A percentile compares a stretch with the other conserved stretches of the same genome.
These are phyloP conservation scores for Antitrichia curtipendula DNA, from an alignment of 225 moss, liverwort and hornwort species.

Conservation along the genomic window DNA sequence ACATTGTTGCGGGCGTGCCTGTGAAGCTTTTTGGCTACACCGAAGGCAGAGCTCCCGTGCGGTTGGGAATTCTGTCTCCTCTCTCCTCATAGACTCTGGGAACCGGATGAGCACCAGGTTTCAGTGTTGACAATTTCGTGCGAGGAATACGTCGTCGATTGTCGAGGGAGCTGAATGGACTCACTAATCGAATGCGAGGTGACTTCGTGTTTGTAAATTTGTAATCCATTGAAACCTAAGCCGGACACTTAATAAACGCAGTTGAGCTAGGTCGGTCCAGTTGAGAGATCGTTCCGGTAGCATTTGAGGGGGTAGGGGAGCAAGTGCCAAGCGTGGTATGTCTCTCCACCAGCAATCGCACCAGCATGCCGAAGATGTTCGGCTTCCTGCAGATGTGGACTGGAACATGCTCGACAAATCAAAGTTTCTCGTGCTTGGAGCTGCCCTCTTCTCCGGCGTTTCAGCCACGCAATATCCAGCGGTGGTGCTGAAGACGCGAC, in stretches of 20 bases:
- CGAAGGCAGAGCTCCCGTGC: constrained; percentile 47
- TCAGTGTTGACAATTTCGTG: background rate
- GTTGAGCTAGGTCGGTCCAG: background rate
- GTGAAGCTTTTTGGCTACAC: constrained; percentile 35
- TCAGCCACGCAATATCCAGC: constrained; percentile 47
- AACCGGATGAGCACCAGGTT: background rate
- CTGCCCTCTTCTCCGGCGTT: constrained; percentile 47
- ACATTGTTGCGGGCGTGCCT: constrained; percentile 42
- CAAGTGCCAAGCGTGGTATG: constrained; percentile 17
- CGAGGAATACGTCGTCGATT: background rate
- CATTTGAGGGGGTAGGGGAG: background rate
- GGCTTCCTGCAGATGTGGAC: constrained; percentile 54
- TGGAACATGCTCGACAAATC: constrained; percentile 62
- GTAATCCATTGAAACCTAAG: background rate
- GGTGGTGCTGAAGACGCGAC: constrained; percentile 43
- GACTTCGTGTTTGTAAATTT: background rate
- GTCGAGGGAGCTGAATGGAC: background rate
- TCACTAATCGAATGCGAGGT: background rate
- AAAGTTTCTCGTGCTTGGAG: constrained; percentile 49
- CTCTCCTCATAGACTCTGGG: background rate
- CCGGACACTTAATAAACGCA: background rate
- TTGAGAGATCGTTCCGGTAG: background rate
- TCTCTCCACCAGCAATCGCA: constrained; percentile 47
- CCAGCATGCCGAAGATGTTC: constrained; percentile 47
- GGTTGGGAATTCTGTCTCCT: constrained; percentile 22